Conservation (phyloP, 257 asterid species). For the Striga asiatica region DNA sequence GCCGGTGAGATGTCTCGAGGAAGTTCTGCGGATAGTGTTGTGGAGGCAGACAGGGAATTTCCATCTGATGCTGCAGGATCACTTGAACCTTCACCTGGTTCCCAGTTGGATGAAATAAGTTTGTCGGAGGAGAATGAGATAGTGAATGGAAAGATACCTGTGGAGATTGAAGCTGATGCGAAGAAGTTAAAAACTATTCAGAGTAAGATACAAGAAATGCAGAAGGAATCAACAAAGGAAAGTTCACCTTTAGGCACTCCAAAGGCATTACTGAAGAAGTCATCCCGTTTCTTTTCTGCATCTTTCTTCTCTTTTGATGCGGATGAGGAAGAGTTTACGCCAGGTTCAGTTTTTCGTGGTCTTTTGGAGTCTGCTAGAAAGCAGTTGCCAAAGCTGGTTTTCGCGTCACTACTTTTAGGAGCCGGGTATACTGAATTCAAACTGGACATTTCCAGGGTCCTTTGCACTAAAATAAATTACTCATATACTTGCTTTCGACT, state of each 20-base stretch:
- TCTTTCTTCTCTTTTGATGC: slow-evolving; percentile 76
- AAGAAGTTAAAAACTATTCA: slow-evolving; percentile 59
- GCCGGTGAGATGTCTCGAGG: slow-evolving; percentile 37
- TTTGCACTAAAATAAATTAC: slow-evolving; percentile 1
- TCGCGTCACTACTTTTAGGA: slow-evolving; percentile 71
- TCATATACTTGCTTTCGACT: slow-evolving; percentile 12
- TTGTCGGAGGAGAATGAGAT: slow-evolving; percentile 49
- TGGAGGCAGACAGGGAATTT: slow-evolving; percentile 34
- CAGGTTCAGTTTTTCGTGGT: slow-evolving; percentile 63
- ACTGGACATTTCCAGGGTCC: slow-evolving; percentile 4
- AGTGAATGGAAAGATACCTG: too few relatives aligned
- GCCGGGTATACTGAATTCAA: slow-evolving; percentile 62
- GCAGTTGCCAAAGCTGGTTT: slow-evolving; percentile 62
- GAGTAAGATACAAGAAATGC: slow-evolving; percentile 61
- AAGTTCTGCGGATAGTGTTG: slow-evolving; percentile 30
- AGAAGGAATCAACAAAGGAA: slow-evolving; percentile 62
- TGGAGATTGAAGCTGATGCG: slow-evolving; percentile 58
- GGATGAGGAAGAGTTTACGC: slow-evolving; percentile 74
- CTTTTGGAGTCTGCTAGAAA: slow-evolving; percentile 59
- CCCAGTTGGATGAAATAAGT: slow-evolving; percentile 29
- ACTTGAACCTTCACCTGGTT: slow-evolving; percentile 30
- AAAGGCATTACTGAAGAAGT: slow-evolving; percentile 74
- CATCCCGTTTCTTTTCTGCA: slow-evolving; percentile 97
- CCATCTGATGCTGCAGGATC: slow-evolving; percentile 28
- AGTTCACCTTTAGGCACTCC: slow-evolving; percentile 62